phyloP scores from a whole-genome alignment of 140 eudicot species.

The Oenanthe javanica region DNA sequence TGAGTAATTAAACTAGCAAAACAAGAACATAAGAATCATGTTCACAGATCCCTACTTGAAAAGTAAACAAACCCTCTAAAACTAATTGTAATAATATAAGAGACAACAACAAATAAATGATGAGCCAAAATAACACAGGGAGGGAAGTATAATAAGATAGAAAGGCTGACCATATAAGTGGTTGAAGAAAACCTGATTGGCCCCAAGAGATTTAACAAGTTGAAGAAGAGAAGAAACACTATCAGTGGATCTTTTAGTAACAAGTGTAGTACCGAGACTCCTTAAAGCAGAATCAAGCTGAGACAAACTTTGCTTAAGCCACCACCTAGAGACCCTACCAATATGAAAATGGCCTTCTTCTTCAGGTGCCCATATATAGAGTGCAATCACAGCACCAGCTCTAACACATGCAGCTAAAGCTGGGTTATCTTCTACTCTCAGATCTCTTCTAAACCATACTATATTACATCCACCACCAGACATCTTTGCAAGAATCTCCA shows the following conservation, averaged over 20 bases:
- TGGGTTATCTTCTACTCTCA: slow-evolving; percentile 82
- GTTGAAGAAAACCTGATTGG: slow-evolving; percentile 79
- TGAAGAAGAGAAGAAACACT: slow-evolving; percentile 81
- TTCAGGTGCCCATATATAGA: slow-evolving; percentile 59
- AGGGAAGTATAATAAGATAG: not conserved
- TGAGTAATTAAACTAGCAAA: not conserved
- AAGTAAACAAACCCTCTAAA: not conserved
- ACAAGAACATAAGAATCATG: not conserved
- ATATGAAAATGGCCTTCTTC: slow-evolving; percentile 84
- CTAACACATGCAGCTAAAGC: slow-evolving; percentile 88
- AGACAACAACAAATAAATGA: not conserved
- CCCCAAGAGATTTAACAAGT: slow-evolving; percentile 69
- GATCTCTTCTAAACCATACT: slow-evolving; percentile 71
- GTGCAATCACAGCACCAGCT: slow-evolving; percentile 72
- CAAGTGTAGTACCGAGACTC: slow-evolving; percentile 72
- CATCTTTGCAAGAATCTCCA: slow-evolving; percentile 16
- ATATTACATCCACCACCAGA: slow-evolving; percentile 46
- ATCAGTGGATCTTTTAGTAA: slow-evolving; percentile 86
- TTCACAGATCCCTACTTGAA: not conserved
- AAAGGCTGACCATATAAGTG: slow-evolving; percentile 73
- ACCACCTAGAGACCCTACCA: slow-evolving; percentile 96
- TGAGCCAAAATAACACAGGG: not conserved
- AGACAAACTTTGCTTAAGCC: slow-evolving; percentile 93
- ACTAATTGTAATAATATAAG: not conserved
- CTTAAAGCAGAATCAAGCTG: slow-evolving; percentile 72